A percentile compares a stretch with the other conserved stretches of the same genome.
phyloP scores from a whole-genome alignment of 352 stramenopile genomes.

The Blastocystis sp. region DNA sequence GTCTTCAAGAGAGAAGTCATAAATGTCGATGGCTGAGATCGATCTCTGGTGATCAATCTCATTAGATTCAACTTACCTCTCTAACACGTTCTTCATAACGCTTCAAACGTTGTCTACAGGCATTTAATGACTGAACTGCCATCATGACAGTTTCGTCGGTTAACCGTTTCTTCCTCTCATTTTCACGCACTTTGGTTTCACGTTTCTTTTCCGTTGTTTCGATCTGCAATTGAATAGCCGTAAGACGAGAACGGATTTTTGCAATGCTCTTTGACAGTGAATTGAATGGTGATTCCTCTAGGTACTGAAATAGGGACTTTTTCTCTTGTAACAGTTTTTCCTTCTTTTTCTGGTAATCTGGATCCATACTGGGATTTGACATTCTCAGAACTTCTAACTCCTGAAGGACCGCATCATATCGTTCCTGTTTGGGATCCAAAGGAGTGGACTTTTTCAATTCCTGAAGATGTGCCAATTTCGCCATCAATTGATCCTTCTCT shows the following conservation, averaged over 20 bases:
- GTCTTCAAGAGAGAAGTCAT: background rate
- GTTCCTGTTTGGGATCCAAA: background rate
- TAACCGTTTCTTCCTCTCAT: background rate
- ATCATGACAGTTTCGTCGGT: background rate
- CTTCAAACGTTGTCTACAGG: background rate
- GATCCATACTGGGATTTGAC: background rate
- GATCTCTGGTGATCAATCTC: background rate
- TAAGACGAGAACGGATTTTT: background rate
- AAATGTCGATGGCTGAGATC: background rate
- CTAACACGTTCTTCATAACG: background rate
- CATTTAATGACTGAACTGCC: background rate
- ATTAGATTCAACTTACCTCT: background rate
- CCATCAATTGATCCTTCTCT: background rate
- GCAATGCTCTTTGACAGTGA: background rate
- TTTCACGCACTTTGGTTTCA: background rate
- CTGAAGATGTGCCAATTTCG: background rate
- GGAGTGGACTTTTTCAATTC: background rate
- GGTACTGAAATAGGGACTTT: background rate
- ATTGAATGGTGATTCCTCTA: background rate
- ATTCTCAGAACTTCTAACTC: background rate
- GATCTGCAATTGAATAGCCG: background rate
- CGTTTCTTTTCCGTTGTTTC: background rate
- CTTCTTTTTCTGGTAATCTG: background rate
- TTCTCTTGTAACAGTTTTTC: background rate
- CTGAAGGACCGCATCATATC: background rate